A percentile compares a stretch with the other conserved stretches of the same genome.
Conservation (phyloP, 176 grass and related monocot genomes). For the Otatea glauca region DNA sequence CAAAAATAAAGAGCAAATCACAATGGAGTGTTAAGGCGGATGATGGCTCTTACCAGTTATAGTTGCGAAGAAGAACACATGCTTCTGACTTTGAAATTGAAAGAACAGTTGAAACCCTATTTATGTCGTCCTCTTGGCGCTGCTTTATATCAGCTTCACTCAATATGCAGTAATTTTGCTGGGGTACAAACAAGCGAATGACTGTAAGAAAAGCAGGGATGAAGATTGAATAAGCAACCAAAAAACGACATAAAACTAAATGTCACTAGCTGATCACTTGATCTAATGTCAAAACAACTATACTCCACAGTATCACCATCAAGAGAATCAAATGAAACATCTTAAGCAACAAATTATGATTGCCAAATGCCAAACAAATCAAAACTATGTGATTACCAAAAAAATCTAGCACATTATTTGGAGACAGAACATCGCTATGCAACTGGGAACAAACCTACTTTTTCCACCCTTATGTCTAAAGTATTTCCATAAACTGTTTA, state of each 20-base stretch:
- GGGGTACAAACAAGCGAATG: slow-evolving; percentile 45
- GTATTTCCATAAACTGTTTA: background rate
- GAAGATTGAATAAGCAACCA: slow-evolving; percentile 11
- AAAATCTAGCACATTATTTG: background rate
- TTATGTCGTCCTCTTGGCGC: slow-evolving; percentile 91
- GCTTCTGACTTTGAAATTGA: slow-evolving; percentile 82
- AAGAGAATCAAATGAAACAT: slow-evolving; percentile 17
- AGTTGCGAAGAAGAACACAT: slow-evolving; percentile 88
- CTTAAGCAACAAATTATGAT: slow-evolving; percentile 11
- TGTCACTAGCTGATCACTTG: background rate
- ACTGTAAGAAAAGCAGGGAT: slow-evolving; percentile 27
- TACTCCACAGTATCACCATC: background rate
- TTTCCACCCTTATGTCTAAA: slow-evolving; percentile 10
- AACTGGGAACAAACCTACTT: background rate
- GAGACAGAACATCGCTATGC: background rate
- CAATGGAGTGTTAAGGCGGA: background rate
- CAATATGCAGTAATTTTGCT: slow-evolving; percentile 95
- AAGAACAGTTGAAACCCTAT: slow-evolving; percentile 94
- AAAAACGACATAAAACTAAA: background rate
- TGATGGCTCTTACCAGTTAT: slow-evolving; percentile 66
- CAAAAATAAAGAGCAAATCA: background rate
- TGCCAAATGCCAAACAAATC: background rate
- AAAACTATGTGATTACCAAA: background rate
- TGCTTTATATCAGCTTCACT: slow-evolving; percentile 84
- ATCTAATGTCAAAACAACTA: background rate